These are phyloP conservation scores for Triangularia verruculosa DNA, from an alignment of 2,329 filamentous ascomycete genomes.

Conservation along the genomic window DNA sequence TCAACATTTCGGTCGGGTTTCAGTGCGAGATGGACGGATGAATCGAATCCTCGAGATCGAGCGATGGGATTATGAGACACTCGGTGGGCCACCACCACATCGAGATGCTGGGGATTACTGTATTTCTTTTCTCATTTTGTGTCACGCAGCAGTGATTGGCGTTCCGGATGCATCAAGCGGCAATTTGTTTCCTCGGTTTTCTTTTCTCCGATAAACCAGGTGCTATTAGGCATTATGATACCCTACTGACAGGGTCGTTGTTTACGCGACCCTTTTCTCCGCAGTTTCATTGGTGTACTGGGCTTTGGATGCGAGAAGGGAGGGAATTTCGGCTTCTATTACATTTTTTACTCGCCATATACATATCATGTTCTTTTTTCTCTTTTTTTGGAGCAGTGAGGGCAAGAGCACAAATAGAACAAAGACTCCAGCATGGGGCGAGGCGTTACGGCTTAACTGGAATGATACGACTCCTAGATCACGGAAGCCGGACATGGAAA, in stretches of 20 bases:
- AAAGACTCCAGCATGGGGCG: not conserved
- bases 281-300: not conserved
- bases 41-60: not conserved
- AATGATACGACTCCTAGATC: not conserved
- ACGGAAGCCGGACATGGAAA: not conserved
- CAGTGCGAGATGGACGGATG: constrained; percentile 39
- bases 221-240: constrained; percentile 15
- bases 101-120: not conserved
- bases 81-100: not conserved
- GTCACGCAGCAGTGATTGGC: not conserved
- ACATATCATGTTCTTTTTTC: not conserved
- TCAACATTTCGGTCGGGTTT: constrained; percentile 77
- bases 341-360: not conserved
- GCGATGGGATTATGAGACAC: not conserved
- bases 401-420: not conserved
- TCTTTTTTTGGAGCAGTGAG: not conserved
- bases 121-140: constrained; percentile 1
- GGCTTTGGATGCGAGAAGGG: not conserved
- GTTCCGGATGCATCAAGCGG: constrained; percentile 9
- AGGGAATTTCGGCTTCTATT: not conserved
- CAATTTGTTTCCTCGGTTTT: not conserved
- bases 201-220: not conserved
- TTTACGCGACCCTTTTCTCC: not conserved
- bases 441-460: not conserved
- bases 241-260: not conserved